A percentile compares a stretch with the other conserved stretches of the same genome.
These are phyloP conservation scores for Vachellia collinsii DNA, from an alignment of 306 rosid species.

Conservation along the genomic window DNA sequence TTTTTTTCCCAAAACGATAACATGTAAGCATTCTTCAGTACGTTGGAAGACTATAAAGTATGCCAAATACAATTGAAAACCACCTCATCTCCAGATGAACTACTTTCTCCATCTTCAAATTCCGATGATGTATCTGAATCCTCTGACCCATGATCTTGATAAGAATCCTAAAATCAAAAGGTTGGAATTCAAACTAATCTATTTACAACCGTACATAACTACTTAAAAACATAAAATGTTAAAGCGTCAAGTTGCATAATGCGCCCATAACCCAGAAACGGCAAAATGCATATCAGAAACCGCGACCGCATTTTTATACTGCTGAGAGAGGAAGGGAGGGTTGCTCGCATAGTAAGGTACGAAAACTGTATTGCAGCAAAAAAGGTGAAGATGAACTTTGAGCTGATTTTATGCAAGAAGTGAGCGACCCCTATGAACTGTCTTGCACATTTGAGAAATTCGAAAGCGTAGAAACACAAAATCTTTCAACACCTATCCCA, in stretches of 20 bases:
- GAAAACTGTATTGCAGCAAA: background rate
- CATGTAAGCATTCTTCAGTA: background rate
- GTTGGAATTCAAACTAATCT: background rate
- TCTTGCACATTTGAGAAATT: too few relatives aligned
- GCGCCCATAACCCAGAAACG: background rate
- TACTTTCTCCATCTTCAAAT: slow-evolving; percentile 26
- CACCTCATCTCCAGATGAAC: slow-evolving; percentile 23
- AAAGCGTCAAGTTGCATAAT: background rate
- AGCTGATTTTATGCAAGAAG: background rate
- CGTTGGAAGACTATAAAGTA: background rate
- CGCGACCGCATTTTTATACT: background rate
- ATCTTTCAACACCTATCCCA: background rate
- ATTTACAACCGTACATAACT: background rate
- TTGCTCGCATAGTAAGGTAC: background rate
- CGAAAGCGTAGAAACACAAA: background rate
- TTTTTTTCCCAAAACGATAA: background rate
- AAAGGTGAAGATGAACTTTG: slow-evolving; percentile 1
- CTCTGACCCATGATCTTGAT: slow-evolving; percentile 24
- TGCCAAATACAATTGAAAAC: background rate
- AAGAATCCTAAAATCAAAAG: slow-evolving; percentile 39
- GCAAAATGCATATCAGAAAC: background rate
- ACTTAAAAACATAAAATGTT: background rate
- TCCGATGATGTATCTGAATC: slow-evolving; percentile 19
- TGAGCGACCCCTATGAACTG: background rate
- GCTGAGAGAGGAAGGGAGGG: background rate